These are phyloP conservation scores for Parietichytrium sp. DNA, from an alignment of 108 stramenopile genomes.

Conservation along the genomic window DNA sequence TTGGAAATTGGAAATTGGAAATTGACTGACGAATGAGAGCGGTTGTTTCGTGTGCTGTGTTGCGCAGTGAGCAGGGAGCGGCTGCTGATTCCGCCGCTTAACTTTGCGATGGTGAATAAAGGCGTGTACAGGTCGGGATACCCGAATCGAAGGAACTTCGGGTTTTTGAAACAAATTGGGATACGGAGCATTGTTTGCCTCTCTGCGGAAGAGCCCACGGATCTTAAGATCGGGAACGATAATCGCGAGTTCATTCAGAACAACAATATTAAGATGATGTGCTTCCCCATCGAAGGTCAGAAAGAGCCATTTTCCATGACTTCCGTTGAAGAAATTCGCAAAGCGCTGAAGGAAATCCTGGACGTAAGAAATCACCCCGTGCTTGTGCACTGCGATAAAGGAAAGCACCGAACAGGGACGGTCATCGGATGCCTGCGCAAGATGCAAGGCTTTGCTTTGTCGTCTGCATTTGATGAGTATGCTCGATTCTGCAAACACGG, in stretches of 20 bases:
- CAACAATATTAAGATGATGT: conserved; percentile 2
- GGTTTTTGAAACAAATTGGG: conserved; percentile 24
- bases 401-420: conserved; percentile 46
- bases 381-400: conserved; percentile 48
- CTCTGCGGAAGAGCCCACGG: conserved; percentile 35
- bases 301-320: conserved; percentile 42
- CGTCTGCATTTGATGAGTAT: conserved; percentile 40
- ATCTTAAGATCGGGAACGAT: conserved; percentile 19
- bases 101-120: conserved; percentile 45
- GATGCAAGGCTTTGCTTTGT: conserved; percentile 25
- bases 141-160: conserved; percentile 40
- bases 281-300: conserved; percentile 38
- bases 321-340: neutral
- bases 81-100: conserved; percentile 32
- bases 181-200: conserved; percentile 34
- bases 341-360: neutral
- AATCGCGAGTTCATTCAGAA: conserved; percentile 33
- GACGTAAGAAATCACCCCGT: conserved; percentile 40
- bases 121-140: conserved; percentile 43
- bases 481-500: conserved; percentile 11
- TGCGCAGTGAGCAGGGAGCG: conserved; percentile 29
- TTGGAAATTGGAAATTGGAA: too few species aligned
- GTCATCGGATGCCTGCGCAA: conserved; percentile 41
- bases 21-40: too few species aligned
- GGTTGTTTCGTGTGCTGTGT: too few species aligned